Evolutionary conservation across 176 grass and related monocot genomes (phyloP), one percentile per base, ranked within the genome.

Genomic region (Cymbopogon citratus): DNA sequence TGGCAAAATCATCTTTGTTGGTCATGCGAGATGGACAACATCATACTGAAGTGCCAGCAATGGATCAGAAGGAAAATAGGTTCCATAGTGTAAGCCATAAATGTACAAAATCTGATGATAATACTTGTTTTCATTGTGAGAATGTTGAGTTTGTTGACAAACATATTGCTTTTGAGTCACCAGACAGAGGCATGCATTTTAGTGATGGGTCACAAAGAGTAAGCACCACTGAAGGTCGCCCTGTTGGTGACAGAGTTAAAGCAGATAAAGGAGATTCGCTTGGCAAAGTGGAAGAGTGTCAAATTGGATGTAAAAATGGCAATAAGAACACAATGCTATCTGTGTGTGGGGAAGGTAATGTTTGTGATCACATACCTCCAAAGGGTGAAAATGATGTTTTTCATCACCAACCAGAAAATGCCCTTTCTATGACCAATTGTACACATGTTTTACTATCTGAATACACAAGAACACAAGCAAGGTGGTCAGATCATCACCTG

Each of bases 41-140:
- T 80, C 45, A 35, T 16, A 64, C 61, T 38, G 13, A 74, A 57
- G 35, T 73, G 19, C 66, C 61, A 54, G 11, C 60, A 36, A 26
- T 45, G 39, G 33, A 28, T 61, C 59, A 51, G 33, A 84, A 78
- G 25, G 68, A 34, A 71, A 45, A 51, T 23, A 78, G 26, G 24
- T 77, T 80, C 63, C 60, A 48, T 16, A 34, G 39, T 73, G 25
- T 68, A 68, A 16, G 63, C 52, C 23, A 67, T 67, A 74, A 76
- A 48, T 79, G 60, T 75, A 69, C 10, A 25, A 78, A 27, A 35
- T 44, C 39, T 66, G 24, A 80, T 59, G 36, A 75, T 82, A 86
- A 80, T 80, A 71, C 68, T 36, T 72, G 79, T 66, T 70, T 68
- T 49, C 43, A 85, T 75, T 79, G 63, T 81, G 77, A 74, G 15